Conservation (phyloP, 2,329 filamentous ascomycete species). For the Hypoxylon sp. region DNA sequence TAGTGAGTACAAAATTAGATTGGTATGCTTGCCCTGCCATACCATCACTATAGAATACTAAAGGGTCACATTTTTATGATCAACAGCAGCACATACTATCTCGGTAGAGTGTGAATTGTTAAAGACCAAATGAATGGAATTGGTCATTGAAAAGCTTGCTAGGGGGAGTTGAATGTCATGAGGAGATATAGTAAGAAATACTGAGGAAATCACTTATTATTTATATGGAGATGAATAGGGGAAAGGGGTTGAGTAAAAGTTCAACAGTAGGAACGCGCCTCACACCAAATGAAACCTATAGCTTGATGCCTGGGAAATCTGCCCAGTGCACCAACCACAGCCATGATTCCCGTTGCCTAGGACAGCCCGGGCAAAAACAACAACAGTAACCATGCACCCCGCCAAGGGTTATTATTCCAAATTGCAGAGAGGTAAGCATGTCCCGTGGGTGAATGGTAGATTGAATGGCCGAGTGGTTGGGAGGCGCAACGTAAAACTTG, state of each 20-base stretch:
- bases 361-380: neutral
- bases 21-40: no score
- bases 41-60: no score
- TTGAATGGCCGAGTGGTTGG: neutral
- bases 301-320: no score
- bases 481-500: neutral
- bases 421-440: neutral
- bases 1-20: no score
- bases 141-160: neutral
- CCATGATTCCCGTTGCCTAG: neutral
- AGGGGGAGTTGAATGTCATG: neutral
- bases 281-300: neutral
- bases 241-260: neutral
- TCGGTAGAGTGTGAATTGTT: no score
- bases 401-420: neutral
- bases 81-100: no score
- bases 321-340: neutral
- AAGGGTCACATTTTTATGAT: no score
- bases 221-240: neutral
- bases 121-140: no score
- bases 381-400: neutral
- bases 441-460: conserved; percentile 1
- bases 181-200: neutral
- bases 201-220: neutral
- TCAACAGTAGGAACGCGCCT: neutral